These are phyloP conservation scores for Silene coronaria DNA, from an alignment of 179 eudicot species.

Conservation along the genomic window DNA sequence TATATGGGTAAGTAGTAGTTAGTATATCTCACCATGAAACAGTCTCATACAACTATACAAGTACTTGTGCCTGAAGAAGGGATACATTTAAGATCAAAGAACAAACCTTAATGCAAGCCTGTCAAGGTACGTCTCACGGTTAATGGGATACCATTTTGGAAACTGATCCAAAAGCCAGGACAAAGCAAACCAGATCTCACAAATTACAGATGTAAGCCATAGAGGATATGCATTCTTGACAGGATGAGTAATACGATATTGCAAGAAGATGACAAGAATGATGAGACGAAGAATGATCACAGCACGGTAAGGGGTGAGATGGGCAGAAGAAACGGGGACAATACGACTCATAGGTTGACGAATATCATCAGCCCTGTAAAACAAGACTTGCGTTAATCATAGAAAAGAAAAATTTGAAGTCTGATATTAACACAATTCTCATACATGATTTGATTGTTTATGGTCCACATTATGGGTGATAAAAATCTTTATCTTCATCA, in stretches of 20 bases:
- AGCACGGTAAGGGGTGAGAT: slow-evolving; percentile 65
- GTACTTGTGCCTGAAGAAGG: neutral
- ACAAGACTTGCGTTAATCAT: neutral
- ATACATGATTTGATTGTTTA: neutral
- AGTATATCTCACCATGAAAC: neutral
- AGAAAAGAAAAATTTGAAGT: neutral
- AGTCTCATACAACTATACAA: neutral
- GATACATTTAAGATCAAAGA: neutral
- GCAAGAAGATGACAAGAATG: slow-evolving; percentile 72
- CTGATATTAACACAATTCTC: neutral
- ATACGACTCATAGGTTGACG: slow-evolving; percentile 81
- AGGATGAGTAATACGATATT: slow-evolving; percentile 64
- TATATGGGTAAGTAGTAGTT: neutral
- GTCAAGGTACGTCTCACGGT: slow-evolving; percentile 77
- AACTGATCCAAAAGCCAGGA: slow-evolving; percentile 88
- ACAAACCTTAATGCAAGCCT: slow-evolving; percentile 69
- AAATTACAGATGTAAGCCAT: slow-evolving; percentile 69
- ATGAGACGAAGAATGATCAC: slow-evolving; percentile 72
- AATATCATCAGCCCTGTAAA: slow-evolving; percentile 74
- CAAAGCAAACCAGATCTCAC: slow-evolving; percentile 87
- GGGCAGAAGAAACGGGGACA: slow-evolving; percentile 57
- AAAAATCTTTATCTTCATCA: neutral
- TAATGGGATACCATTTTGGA: slow-evolving; percentile 81
- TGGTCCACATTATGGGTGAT: neutral
- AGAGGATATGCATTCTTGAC: slow-evolving; percentile 71